A percentile compares a stretch with the other conserved stretches of the same genome.
These are phyloP conservation scores for Phytopythium boreale DNA, from an alignment of 352 stramenopile genomes.

Conservation along the genomic window DNA sequence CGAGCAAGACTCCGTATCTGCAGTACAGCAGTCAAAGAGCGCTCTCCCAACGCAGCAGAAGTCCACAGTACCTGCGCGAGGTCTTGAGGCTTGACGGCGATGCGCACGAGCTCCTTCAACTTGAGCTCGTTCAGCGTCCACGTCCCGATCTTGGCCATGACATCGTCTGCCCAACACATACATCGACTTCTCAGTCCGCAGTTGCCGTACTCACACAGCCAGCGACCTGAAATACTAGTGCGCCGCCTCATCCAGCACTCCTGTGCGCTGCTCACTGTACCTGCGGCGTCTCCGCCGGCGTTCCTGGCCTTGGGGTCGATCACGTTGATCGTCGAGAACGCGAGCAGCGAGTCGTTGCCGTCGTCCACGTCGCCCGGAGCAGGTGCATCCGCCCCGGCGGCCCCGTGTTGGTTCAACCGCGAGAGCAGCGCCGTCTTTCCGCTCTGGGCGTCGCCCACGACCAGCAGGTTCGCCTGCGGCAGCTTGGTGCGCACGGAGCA, in stretches of 20 bases:
- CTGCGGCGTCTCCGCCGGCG: slow-evolving; percentile 30
- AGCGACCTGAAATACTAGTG: background rate
- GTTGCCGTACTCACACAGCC: background rate
- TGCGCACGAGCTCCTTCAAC: slow-evolving; percentile 65
- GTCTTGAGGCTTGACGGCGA: slow-evolving; percentile 53
- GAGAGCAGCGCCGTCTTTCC: slow-evolving; percentile 69
- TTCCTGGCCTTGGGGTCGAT: slow-evolving; percentile 45
- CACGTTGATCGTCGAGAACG: slow-evolving; percentile 63
- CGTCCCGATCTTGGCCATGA: slow-evolving; percentile 71
- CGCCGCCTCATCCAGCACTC: too few species aligned
- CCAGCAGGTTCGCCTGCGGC: slow-evolving; percentile 56
- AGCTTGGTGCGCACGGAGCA: slow-evolving; percentile 77
- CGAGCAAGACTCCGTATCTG: background rate
- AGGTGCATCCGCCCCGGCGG: slow-evolving; percentile 4
- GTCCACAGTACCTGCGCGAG: slow-evolving; percentile 35
- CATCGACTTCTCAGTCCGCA: background rate
- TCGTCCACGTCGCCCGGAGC: slow-evolving; percentile 20
- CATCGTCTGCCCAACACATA: slow-evolving; percentile 39
- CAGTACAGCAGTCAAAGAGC: background rate
- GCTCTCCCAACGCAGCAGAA: background rate
- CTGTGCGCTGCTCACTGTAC: slow-evolving; percentile 5
- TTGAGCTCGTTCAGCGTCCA: slow-evolving; percentile 76
- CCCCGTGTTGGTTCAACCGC: slow-evolving; percentile 43
- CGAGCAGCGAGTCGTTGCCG: slow-evolving; percentile 44
- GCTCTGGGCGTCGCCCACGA: slow-evolving; percentile 71